Base-by-base conservation (phyloP, 371 early-diverging fungal species). In the Rhizopus sp. region DNA sequence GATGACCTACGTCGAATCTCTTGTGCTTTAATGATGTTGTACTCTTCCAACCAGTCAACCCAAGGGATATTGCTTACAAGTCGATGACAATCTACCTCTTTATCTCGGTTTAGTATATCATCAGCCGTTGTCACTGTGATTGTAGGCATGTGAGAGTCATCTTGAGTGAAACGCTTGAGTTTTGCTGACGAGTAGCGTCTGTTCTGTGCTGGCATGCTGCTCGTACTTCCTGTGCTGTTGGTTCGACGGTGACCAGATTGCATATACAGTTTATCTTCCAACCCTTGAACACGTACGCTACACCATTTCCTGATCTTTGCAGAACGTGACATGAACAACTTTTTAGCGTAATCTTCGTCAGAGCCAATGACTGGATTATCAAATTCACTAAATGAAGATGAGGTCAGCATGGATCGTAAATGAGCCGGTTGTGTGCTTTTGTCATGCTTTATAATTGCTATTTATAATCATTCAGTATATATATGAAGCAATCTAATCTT, bases 1-100 rank as follows among this genome's bases (percentile, higher is more conserved):
- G 69, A 68, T 9, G 62, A 66, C 12, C 70, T 45, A 33, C 70
- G 52, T 52, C 64, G 39, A 1, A 70, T 55, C 33, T 70, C 70
- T 31, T 53, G 46, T 15, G 67, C 63, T 45, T 70, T 70, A n/a
- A 72, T 54, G 4, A 69, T 40, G 16, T 68, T 70, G 35, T 80
- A 80, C 49, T 80, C 80, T 39, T 80, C 80, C n/a, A 80, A 33
- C 80, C 80, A 80, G 42, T 80, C 80, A 0, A 80, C 78, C 80
- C 80, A 80, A 7, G 78, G 66, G 16, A 80, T 57, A 10, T 63
- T 60, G 30, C 64, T 61, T n/a, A 70, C 64, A 16, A 66, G 48
- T 15, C 60, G 41, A 13, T 52, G 15, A 15, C 56, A 47, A 17
- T 35, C 54, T 29, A 40, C 30, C 3, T 40, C 31, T 3, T 39